Conservation (phyloP, 2,329 filamentous ascomycete species). For the Cladosporium sp. region DNA sequence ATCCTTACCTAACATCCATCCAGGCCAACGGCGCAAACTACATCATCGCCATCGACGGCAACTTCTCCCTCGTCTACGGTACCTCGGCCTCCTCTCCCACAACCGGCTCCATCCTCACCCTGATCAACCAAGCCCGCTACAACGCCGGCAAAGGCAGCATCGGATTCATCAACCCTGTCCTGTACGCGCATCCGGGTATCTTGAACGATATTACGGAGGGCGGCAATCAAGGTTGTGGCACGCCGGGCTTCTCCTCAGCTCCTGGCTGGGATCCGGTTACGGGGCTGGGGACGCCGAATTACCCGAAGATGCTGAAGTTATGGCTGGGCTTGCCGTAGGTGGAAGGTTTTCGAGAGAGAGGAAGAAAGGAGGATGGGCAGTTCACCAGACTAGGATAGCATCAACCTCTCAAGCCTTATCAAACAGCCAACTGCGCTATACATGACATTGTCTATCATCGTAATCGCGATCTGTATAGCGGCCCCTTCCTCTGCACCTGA, state of each 20-base stretch:
- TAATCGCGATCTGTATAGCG: too few species aligned
- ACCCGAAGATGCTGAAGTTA: conserved; percentile 24
- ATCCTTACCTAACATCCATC: not conserved
- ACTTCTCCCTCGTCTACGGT: conserved; percentile 43
- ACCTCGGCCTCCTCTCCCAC: conserved; percentile 51
- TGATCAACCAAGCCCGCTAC: conserved; percentile 40
- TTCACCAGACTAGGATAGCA: too few species aligned
- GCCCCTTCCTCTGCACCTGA: too few species aligned
- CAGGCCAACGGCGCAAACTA: conserved; percentile 30
- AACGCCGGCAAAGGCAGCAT: conserved; percentile 35
- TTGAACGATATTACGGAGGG: conserved; percentile 39
- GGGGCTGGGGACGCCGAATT: conserved; percentile 27
- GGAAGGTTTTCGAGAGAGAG: not conserved
- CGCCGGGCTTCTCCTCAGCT: conserved; percentile 25
- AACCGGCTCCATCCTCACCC: conserved; percentile 45
- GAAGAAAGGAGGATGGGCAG: too few species aligned
- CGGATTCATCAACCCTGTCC: conserved; percentile 40
- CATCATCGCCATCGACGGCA: conserved; percentile 40
- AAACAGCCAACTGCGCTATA: too few species aligned
- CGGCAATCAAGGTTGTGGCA: conserved; percentile 37
- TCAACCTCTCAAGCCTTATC: too few species aligned
- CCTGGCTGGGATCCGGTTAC: conserved; percentile 34
- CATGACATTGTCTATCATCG: too few species aligned
- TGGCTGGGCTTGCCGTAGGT: conserved; percentile 23
- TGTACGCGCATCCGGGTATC: conserved; percentile 39